phyloP scores from a whole-genome alignment of 768 basidiomycete species.

The Psilocybe azurescens region DNA sequence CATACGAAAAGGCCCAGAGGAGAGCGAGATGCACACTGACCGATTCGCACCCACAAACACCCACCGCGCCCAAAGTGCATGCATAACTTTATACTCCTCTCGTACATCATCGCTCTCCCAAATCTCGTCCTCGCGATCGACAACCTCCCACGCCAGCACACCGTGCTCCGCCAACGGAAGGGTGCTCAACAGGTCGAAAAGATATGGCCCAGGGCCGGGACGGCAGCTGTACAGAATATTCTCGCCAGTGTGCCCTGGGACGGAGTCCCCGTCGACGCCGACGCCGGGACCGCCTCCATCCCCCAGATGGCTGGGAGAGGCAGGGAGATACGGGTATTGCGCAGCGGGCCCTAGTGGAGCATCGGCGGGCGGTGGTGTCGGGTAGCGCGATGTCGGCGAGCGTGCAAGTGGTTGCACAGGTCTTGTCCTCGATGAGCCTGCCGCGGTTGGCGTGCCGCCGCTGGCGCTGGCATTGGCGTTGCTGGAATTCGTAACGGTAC shows the following conservation, averaged over 20 bases:
- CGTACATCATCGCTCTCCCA: conserved; percentile 72
- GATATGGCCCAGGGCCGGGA: conserved; percentile 58
- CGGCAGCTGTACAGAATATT: conserved; percentile 65
- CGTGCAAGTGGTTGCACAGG: not conserved
- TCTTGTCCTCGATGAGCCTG: not conserved
- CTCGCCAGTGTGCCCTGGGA: conserved; percentile 51
- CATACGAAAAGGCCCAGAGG: not conserved
- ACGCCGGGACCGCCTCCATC: not conserved
- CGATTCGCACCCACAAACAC: conserved; percentile 43
- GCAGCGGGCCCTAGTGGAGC: conserved; percentile 59
- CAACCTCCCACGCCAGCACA: conserved; percentile 67
- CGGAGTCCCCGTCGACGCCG: not conserved
- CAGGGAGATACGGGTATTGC: conserved; percentile 55
- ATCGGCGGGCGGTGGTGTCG: conserved; percentile 44
- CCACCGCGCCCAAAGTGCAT: conserved; percentile 80
- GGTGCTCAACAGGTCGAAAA: conserved; percentile 68
- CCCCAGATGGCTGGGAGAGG: conserved; percentile 16
- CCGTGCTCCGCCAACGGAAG: conserved; percentile 68
- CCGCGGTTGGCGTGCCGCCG: conserved; percentile 3
- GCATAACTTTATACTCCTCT: conserved; percentile 82
- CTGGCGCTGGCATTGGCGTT: not conserved
- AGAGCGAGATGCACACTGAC: not conserved
- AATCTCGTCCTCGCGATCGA: conserved; percentile 79
- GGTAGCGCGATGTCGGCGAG: conserved; percentile 27
- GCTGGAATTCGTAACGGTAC: not conserved